These are phyloP conservation scores for Suillus paluster DNA, from an alignment of 768 basidiomycete genomes.

Conservation along the genomic window DNA sequence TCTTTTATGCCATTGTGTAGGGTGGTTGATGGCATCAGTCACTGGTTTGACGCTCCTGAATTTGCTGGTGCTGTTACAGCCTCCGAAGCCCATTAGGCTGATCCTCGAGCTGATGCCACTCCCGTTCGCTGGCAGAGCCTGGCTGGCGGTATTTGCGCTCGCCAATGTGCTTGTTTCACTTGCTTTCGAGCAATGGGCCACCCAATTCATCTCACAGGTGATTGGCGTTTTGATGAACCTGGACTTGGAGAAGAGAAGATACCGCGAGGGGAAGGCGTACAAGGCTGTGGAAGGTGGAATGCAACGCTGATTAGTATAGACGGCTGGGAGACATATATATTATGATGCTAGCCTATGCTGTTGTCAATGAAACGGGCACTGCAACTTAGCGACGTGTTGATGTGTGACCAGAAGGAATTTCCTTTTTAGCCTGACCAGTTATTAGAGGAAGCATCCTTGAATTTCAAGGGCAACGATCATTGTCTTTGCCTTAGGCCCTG, in stretches of 20 bases:
- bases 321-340: constrained; percentile 4
- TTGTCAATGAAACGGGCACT: constrained; percentile 4
- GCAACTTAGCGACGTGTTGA: not conserved
- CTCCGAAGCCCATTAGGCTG: constrained; percentile 59
- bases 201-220: constrained; percentile 56
- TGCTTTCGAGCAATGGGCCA: constrained; percentile 78
- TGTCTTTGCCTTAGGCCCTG: constrained; percentile 30
- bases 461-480: not conserved
- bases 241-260: constrained; percentile 48
- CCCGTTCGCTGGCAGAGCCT: constrained; percentile 66
- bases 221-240: constrained; percentile 52
- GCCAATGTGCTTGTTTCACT: constrained; percentile 75
- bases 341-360: not conserved
- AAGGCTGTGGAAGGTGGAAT: constrained; percentile 82
- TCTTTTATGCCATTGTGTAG: constrained; percentile 43
- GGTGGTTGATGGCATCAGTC: constrained; percentile 82
- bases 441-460: no score
- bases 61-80: constrained; percentile 73
- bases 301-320: constrained; percentile 28
- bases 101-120: constrained; percentile 81
- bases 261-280: constrained; percentile 76
- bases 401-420: not conserved
- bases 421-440: not conserved
- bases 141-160: constrained; percentile 67
- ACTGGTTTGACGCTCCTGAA: constrained; percentile 72